phyloP scores from a whole-genome alignment of 495 filamentous ascomycete genomes.

The Rhypophila decipiens region DNA sequence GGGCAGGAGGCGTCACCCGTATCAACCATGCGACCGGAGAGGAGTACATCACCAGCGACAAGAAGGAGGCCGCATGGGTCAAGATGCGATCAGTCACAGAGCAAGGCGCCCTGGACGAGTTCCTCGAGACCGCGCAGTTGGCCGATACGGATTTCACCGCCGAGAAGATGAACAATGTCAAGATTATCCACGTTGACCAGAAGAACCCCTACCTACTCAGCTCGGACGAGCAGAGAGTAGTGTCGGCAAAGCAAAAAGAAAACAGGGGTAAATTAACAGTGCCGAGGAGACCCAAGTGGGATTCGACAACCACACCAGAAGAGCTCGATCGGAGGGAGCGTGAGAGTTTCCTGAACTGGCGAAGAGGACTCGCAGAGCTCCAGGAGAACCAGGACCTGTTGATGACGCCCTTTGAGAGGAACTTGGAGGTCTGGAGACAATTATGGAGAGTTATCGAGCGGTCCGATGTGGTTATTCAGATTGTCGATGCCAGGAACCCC shows the following conservation, averaged over 20 bases:
- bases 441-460: conserved; percentile 98
- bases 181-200: conserved; percentile 94
- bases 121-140: conserved; percentile 74
- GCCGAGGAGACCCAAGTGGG: conserved; percentile 84
- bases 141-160: conserved; percentile 98
- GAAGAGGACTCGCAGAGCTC: conserved; percentile 82
- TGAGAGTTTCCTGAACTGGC: conserved; percentile 79
- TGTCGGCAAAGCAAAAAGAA: conserved; percentile 72
- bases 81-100: conserved; percentile 99
- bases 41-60: conserved; percentile 64
- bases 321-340: conserved; percentile 76
- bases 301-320: conserved; percentile 70
- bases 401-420: conserved; percentile 98
- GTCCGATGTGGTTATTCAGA: conserved; percentile 93
- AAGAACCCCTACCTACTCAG: conserved; percentile 92
- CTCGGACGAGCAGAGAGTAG: conserved; percentile 72
- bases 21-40: conserved; percentile 56
- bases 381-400: conserved; percentile 89
- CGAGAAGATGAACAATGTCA: conserved; percentile 97
- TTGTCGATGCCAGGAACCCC: conserved; percentile 95
- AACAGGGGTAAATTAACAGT: conserved; percentile 77
- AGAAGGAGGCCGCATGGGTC: conserved; percentile 73
- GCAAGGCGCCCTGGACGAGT: conserved; percentile 85
- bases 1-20: conserved; percentile 56
- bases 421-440: conserved; percentile 97